Base-by-base conservation (phyloP, 169 alveolate genomes). In the Babesia bovis region DNA sequence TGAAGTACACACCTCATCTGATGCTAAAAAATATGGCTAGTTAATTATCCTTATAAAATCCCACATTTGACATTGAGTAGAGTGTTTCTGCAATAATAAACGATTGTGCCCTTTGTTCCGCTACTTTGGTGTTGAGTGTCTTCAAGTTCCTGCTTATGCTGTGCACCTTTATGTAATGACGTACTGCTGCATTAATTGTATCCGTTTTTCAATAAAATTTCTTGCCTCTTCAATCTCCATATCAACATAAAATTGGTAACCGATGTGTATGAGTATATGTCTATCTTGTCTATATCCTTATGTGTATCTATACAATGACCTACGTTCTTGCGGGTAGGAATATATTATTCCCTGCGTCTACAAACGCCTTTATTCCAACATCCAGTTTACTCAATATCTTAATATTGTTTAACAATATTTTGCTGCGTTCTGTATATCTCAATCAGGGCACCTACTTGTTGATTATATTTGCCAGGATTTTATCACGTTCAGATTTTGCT, bases 161-260 rank as follows among this genome's bases (percentile, higher is more conserved):
- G 38, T 33, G 15, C 28, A 23, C 63, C 0, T 4, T 9, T 15
- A 32, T 7, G 19, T 17, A 12, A 6, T 4, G 47, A 35, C 70
- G 45, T 60, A 85, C 91, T 68, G 63, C 33, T 81, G 65, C 41
- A 81, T 45, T 38, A 85, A 67, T 50, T 79, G 38, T 35, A 81
- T 55, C 61, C 78, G 57, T 70, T 75, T 78, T 40, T 53, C 47
- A 23, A 61, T 32, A 55, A 75, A 85, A 23, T 30, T 47, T 38
- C 60, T 70, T n/a, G 91, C 91, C 45, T 79, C 89, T 33, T 81
- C 84, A 26, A 53, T 79, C n/a, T 74, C 53, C 91, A 85, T 85
- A 38, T 60, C 91, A 38, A 85, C 35, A 56, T 85, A 72, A 57
- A 85, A 81, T 56, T 85, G 89, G 44, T 85, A 81, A 9, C 91